Conservation (phyloP, 768 basidiomycete genomes). For the Pleurotus sapidus region DNA sequence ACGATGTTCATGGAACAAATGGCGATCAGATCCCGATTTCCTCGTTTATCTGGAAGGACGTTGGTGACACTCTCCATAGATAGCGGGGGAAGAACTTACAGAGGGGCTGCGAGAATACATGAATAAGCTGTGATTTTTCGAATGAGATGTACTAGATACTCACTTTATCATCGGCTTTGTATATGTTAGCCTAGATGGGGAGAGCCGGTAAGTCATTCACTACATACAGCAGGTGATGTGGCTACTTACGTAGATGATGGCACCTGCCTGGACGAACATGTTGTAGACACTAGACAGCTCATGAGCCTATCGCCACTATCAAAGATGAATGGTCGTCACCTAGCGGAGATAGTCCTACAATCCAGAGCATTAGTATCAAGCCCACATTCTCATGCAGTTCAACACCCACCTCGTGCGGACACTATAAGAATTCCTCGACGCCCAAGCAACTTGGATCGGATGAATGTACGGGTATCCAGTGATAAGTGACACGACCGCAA, state of each 20-base stretch:
- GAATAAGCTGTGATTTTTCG: background rate
- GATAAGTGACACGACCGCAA: slow-evolving; percentile 48
- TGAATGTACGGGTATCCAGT: slow-evolving; percentile 53
- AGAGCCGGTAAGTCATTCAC: background rate
- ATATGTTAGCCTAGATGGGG: slow-evolving; percentile 46
- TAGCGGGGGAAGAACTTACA: slow-evolving; percentile 21
- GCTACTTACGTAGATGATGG: slow-evolving; percentile 42
- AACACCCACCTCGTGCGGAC: slow-evolving; percentile 49
- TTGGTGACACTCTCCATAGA: background rate
- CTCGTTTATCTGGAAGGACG: slow-evolving; percentile 45
- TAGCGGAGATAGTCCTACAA: slow-evolving; percentile 35
- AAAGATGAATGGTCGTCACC: no score
- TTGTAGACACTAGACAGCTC: slow-evolving; percentile 43
- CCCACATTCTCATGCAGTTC: background rate
- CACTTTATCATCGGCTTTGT: slow-evolving; percentile 47
- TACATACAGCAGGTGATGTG: background rate
- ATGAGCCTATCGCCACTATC: no score
- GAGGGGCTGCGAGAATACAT: slow-evolving; percentile 22
- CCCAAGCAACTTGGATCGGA: slow-evolving; percentile 54
- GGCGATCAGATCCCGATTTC: slow-evolving; percentile 54
- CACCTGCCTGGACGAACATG: slow-evolving; percentile 59
- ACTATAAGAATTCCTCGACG: slow-evolving; percentile 57
- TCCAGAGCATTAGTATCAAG: no score
- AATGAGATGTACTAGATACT: slow-evolving; percentile 4
- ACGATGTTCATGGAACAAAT: slow-evolving; percentile 52